A percentile compares a stretch with the other conserved stretches of the same genome.
phyloP scores from a whole-genome alignment of 495 filamentous ascomycete species.

The Hypoxylon fuscum region DNA sequence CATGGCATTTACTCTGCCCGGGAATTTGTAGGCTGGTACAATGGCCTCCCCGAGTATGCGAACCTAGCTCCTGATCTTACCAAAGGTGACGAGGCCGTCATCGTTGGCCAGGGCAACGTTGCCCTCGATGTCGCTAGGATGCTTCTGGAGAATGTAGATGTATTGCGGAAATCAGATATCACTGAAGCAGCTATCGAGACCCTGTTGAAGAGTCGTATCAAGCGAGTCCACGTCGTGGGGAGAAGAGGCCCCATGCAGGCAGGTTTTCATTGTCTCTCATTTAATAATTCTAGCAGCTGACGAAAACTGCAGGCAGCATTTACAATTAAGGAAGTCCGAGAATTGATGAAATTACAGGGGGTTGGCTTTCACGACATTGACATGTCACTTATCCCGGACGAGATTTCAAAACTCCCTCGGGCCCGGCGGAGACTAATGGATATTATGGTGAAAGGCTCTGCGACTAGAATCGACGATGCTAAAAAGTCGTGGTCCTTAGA shows the following conservation, averaged over 20 bases:
- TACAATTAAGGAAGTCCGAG: slow-evolving; percentile 91
- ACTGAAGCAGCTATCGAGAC: slow-evolving; percentile 80
- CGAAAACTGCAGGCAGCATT: slow-evolving; percentile 73
- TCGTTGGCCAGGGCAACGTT: slow-evolving; percentile 96
- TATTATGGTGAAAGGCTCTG: slow-evolving; percentile 77
- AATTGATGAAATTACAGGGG: slow-evolving; percentile 78
- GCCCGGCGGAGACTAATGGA: slow-evolving; percentile 80
- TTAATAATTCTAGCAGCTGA: slow-evolving; percentile 1
- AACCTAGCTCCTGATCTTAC: slow-evolving; percentile 79
- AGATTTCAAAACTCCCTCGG: slow-evolving; percentile 71
- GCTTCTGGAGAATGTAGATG: slow-evolving; percentile 75
- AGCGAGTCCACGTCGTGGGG: slow-evolving; percentile 83
- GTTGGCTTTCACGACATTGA: slow-evolving; percentile 78
- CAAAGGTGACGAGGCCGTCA: slow-evolving; percentile 80
- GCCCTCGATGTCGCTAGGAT: slow-evolving; percentile 93
- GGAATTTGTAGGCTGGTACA: slow-evolving; percentile 98
- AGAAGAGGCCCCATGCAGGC: slow-evolving; percentile 88
- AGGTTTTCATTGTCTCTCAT: too few relatives aligned
- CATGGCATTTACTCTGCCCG: slow-evolving; percentile 86
- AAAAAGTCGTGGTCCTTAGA: slow-evolving; percentile 82
- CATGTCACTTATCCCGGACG: slow-evolving; percentile 67
- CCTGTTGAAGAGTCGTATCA: slow-evolving; percentile 76
- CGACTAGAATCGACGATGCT: slow-evolving; percentile 53
- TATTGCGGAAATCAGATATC: slow-evolving; percentile 84
- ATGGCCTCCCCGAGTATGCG: slow-evolving; percentile 87